These are phyloP conservation scores for Dothiorella sarmentorum DNA, from an alignment of 2,329 filamentous ascomycete species.

Conservation along the genomic window DNA sequence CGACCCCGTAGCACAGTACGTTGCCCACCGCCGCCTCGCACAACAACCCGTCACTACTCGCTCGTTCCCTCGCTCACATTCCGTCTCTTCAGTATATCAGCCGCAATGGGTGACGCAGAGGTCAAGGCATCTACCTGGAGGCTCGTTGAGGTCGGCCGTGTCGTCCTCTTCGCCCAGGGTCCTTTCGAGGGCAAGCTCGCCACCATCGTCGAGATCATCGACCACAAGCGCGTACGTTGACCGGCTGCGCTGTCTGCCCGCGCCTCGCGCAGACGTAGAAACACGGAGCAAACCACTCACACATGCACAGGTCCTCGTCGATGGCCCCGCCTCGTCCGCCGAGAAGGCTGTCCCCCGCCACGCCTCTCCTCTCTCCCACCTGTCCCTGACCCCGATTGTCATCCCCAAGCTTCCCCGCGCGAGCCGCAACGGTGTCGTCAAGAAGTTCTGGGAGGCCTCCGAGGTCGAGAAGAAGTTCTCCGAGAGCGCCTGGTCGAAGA, in stretches of 20 bases:
- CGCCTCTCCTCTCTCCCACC: slow-evolving; percentile 73
- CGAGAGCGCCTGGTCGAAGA: slow-evolving; percentile 91
- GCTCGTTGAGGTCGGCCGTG: slow-evolving; percentile 96
- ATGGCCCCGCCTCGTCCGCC: slow-evolving; percentile 83
- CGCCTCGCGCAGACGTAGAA: not conserved
- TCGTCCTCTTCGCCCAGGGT: slow-evolving; percentile 86
- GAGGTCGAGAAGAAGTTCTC: slow-evolving; percentile 93
- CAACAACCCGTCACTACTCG: not conserved
- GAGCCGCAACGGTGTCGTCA: slow-evolving; percentile 76
- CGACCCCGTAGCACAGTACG: slow-evolving; percentile 39
- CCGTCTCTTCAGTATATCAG: slow-evolving; percentile 32
- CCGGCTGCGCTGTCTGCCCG: not conserved
- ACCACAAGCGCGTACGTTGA: slow-evolving; percentile 97
- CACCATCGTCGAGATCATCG: slow-evolving; percentile 97
- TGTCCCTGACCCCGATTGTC: slow-evolving; percentile 85
- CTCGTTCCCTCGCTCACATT: slow-evolving; percentile 24
- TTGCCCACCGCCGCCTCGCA: slow-evolving; percentile 20
- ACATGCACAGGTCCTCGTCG: slow-evolving; percentile 78
- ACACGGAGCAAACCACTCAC: slow-evolving; percentile 25
- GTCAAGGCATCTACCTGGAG: slow-evolving; percentile 61
- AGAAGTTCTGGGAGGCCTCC: slow-evolving; percentile 85
- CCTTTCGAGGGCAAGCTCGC: slow-evolving; percentile 82
- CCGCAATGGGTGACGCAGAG: slow-evolving; percentile 48
- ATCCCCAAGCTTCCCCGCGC: slow-evolving; percentile 83
- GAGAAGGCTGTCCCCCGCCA: slow-evolving; percentile 82